Evolutionary conservation across 345 rosid genomes (phyloP).

Genomic region (Dovyalis caffra): DNA sequence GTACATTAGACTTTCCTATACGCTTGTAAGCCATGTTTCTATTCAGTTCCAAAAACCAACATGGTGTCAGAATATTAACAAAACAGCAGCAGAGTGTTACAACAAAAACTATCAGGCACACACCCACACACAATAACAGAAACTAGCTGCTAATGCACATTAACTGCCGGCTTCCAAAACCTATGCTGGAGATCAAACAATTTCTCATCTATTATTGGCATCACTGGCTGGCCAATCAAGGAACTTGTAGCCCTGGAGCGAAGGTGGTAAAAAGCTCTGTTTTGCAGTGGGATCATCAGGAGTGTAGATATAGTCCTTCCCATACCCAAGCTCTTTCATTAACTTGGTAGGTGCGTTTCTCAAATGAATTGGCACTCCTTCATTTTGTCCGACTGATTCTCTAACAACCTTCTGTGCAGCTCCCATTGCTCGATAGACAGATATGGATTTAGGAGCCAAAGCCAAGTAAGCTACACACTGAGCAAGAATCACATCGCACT

Average conservation of each 20-base stretch:
- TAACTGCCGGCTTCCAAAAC: neutral
- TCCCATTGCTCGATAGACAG: conserved; percentile 65
- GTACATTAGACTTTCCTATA: neutral
- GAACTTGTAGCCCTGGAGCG: conserved; percentile 66
- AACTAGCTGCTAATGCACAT: neutral
- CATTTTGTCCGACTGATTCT: conserved; percentile 76
- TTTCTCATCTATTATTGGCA: conserved; percentile 15
- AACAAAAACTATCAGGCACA: neutral
- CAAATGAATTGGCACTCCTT: conserved; percentile 81
- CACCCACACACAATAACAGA: neutral
- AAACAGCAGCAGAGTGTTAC: neutral
- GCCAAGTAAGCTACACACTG: conserved; percentile 82
- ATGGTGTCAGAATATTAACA: neutral
- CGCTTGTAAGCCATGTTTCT: neutral
- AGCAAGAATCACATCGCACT: conserved; percentile 73
- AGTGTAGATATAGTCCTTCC: conserved; percentile 70
- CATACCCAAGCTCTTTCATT: conserved; percentile 80
- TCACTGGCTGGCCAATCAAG: conserved; percentile 57
- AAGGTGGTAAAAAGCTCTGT: conserved; percentile 63
- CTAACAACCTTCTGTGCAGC: conserved; percentile 65
- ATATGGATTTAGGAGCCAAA: conserved; percentile 69
- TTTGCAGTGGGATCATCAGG: conserved; percentile 56
- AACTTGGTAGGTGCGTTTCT: conserved; percentile 83
- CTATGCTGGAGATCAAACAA: neutral
- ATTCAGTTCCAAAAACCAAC: neutral